Percentiles rank a stretch among this genome's conserved stretches.
phyloP scores from a whole-genome alignment of 2,329 filamentous ascomycete genomes.

The Lasiodiplodia citricola region DNA sequence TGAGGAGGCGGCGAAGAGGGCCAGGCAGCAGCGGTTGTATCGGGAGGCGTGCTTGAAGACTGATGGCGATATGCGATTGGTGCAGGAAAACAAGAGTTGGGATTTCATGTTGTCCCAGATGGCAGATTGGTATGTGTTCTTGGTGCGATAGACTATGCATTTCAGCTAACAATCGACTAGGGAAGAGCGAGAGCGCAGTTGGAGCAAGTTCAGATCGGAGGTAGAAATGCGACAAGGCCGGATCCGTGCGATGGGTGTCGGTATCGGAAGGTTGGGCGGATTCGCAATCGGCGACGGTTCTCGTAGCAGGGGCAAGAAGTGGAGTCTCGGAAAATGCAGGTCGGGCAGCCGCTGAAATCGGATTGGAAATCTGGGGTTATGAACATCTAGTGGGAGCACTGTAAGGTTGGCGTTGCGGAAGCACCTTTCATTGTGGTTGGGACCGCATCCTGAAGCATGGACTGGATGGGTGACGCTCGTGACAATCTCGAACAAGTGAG shows the following conservation, averaged over 20 bases:
- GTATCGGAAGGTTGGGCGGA: conserved; percentile 4
- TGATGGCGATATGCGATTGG: conserved; percentile 36
- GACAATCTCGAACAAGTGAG: neutral
- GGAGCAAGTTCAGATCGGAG: conserved; percentile 30
- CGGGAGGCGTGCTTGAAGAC: conserved; percentile 53
- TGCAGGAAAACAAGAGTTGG: conserved; percentile 44
- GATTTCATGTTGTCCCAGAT: conserved; percentile 51
- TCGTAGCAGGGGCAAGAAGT: neutral
- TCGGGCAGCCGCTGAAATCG: neutral
- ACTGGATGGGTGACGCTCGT: neutral
- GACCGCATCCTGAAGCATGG: neutral
- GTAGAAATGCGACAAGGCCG: conserved; percentile 13
- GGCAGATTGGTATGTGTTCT: conserved; percentile 43
- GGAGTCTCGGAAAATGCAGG: neutral
- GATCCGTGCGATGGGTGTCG: conserved; percentile 15
- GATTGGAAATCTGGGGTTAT: neutral
- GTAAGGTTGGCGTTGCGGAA: neutral
- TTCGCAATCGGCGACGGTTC: conserved; percentile 16
- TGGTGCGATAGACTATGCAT: too few relatives aligned
- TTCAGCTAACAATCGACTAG: neutral
- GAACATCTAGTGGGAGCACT: neutral
- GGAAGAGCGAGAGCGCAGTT: conserved; percentile 33
- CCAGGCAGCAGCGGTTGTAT: conserved; percentile 59
- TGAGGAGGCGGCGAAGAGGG: conserved; percentile 65
- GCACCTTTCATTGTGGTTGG: neutral